Evolutionary conservation across 2,329 filamentous ascomycete genomes (phyloP), one percentile per base, ranked within the genome.

Genomic region (Eutypa lata): DNA sequence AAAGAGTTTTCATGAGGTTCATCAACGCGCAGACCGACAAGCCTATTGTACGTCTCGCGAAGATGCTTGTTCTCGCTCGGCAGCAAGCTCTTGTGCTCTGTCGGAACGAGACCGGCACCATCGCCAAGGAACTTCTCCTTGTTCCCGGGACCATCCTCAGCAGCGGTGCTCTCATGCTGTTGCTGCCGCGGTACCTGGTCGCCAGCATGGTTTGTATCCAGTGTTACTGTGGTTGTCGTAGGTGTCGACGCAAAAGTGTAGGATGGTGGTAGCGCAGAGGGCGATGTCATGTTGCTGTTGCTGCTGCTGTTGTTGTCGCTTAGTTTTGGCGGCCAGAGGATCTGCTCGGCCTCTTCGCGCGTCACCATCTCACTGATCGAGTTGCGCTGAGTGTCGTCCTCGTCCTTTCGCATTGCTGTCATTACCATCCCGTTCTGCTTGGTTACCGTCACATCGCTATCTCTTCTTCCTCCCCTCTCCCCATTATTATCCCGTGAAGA

Each of bases 121-220:
- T 67, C 67, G 0, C 62, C 55, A 1, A 70, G 63, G 38, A 74
- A 76, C 52, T 77, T 77, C 45, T 77, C 74, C 3, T 70, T 69
- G 11, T 63, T 53, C 0, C 63, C 35, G 13, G 35, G n/a, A 16
- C n/a, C 14, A 14, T 7, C 31, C 31, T 3, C 42, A 14, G 16
- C 42, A 28, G 19, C 3, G 7, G 42, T 7, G 7, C 42, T 28
- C 13, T 10, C 22, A 11, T 19, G 22, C 42, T 28, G 42, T 24
- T 42, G 38, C 18, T 18, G 38, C 2, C 19, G 38, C 13, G 26
- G 26, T 10, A 6, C 26, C 5, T 10, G 10, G 26, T 31, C 26
- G 26, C 10, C 26, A 10, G 26, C 26, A 6, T 31, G 26, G 26
- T 10, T 10, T 31, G 6, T 10, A 5, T 31, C 10, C 10, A 6